Base-by-base conservation (phyloP, 2,329 filamentous ascomycete genomes). In the Nemania bipapillata region DNA sequence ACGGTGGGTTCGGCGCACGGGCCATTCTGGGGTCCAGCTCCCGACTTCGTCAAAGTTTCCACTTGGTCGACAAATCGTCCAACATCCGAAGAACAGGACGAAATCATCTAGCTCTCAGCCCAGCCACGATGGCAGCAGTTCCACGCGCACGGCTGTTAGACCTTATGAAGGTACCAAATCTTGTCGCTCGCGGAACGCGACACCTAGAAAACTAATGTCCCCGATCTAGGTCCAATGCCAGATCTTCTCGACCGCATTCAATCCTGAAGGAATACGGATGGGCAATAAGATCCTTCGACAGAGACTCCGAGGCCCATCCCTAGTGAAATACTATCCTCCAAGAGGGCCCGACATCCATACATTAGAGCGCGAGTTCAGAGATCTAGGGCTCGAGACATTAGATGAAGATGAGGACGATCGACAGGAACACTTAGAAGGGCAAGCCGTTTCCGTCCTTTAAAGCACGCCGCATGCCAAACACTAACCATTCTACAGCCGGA, bases 201-300 rank as follows among this genome's bases (percentile, higher is more conserved):
- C 42, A 9, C 68, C 71, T 47, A 70, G 42, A 15, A 61, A 15
- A 61, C 70, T 73, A 22, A 74, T 49, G 24, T 54, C 4, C 7
- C 17, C n/a, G n/a, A 26, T 20, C 8, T 75, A 97, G 94, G 87
- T 88, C 78, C 94, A 94, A 91, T 97, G 93, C 86, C 89, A 90
- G 80, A 89, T 98, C 83, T 99, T 98, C 85, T 91, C 90, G 77
- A 92, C 92, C 58, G 94, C 91, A 61, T 98, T 90, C 85, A 99
- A 99, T 82, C 96, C 96, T 28, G 86, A 93, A 63, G 85, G 90
- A 74, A 81, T 91, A 70, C 92, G 96, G 70, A 89, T 93, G 74
- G 96, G 96, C 77, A 97, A 96, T 84, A 97, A 96, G 82, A 86
- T 99, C 79, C 86, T 99, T 68, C 92, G 94, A 77, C 92, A 97